These are phyloP conservation scores for Bruguiera sexangula DNA, from an alignment of 345 rosid genomes.

Conservation along the genomic window DNA sequence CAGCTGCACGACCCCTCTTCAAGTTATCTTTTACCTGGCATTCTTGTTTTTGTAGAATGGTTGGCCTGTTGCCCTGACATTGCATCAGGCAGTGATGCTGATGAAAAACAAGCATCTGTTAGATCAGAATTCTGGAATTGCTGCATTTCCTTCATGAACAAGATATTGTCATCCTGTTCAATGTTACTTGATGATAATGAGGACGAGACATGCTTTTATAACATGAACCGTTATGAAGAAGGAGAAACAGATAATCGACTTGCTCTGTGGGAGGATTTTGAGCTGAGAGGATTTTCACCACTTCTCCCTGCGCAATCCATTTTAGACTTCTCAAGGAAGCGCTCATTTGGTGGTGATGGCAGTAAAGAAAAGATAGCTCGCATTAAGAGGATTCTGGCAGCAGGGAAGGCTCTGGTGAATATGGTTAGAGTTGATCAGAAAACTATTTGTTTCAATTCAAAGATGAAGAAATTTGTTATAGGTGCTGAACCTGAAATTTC, in stretches of 20 bases:
- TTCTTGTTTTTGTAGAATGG: slow-evolving; percentile 90
- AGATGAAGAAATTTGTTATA: slow-evolving; percentile 60
- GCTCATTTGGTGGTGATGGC: slow-evolving; percentile 54
- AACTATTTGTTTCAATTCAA: slow-evolving; percentile 60
- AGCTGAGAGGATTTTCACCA: slow-evolving; percentile 86
- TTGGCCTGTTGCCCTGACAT: slow-evolving; percentile 82
- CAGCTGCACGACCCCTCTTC: slow-evolving; percentile 66
- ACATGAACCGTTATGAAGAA: slow-evolving; percentile 90
- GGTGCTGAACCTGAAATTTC: slow-evolving; percentile 51
- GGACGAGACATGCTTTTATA: slow-evolving; percentile 79
- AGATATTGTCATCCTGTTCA: slow-evolving; percentile 50
- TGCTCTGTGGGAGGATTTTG: slow-evolving; percentile 94
- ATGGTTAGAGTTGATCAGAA: slow-evolving; percentile 58
- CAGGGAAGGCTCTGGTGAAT: slow-evolving; percentile 69
- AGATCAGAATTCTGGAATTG: slow-evolving; percentile 70
- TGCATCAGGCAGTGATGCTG: slow-evolving; percentile 58
- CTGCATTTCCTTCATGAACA: slow-evolving; percentile 64
- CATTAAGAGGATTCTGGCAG: slow-evolving; percentile 75
- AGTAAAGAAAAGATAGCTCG: slow-evolving; percentile 67
- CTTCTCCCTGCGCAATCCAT: slow-evolving; percentile 82
- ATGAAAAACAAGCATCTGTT: slow-evolving; percentile 61
- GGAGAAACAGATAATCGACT: slow-evolving; percentile 84
- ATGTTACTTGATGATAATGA: slow-evolving; percentile 55
- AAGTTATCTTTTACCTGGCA: slow-evolving; percentile 75
- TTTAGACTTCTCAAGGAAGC: slow-evolving; percentile 80